Base-by-base conservation (phyloP, 1,284 basidiomycete species). In the Crepidotus sp. region DNA sequence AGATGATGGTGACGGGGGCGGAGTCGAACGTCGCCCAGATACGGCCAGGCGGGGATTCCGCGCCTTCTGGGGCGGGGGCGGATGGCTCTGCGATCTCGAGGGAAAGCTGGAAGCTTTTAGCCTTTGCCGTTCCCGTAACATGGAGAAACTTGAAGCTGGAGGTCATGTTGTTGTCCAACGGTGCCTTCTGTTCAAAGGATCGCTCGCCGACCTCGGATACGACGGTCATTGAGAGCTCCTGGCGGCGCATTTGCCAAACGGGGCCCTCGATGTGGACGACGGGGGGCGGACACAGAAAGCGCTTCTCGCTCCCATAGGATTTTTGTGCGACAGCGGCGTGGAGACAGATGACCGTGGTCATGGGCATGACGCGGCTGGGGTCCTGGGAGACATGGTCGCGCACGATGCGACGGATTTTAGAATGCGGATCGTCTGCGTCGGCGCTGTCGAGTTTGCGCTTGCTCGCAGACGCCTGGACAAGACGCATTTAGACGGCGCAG, bases 11-110 rank as follows among this genome's bases (percentile, higher is more conserved):
- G 55, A 97, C 84, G 36, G 90, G 88, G 31, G 87, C 82, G 19
- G 90, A 96, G 61, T 89, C 80, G 68, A 97, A 93, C 19, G 85
- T 81, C 6, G 88, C 89, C 91, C 92, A 96, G 38, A 83, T 64
- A 48, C 84, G 82, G 52, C 80, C 81, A 49, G 64, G 63, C 35
- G 72, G 60, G 34, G 68, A 57, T 33, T 80, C 77, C 30, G 58
- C 61, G 42, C 72, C 69, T 47, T 80, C 77, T 36, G 73, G 63
- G 17, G 65, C 61, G 27, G 74, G 58, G 39, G 55, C 52, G 11
- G 68, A 66, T 10, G 84, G 81, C 53, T 87, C 83, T 40, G 83
- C 72, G 51, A 87, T 84, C 55, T 88, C 81, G 52, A 94, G 75
- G 6, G 87, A 83, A 15, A 93, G 74, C 54, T 87, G 82, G 63